Evolutionary conservation across 2,329 filamentous ascomycete genomes (phyloP).

Genomic region (Aureobasidium sp.): DNA sequence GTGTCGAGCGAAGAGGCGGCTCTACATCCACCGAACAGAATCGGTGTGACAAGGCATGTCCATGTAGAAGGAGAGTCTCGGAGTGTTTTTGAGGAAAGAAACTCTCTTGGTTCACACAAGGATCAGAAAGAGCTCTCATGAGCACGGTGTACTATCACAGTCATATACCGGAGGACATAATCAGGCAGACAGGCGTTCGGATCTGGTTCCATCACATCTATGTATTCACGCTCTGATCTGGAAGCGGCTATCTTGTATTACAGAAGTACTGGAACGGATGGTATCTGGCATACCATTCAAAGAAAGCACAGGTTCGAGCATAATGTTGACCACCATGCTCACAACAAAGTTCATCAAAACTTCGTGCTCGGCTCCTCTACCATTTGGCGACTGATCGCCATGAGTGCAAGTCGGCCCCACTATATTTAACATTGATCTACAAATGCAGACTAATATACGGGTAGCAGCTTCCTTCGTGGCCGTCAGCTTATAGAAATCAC

Average conservation of each 20-base stretch:
- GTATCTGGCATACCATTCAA: neutral
- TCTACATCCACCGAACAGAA: neutral
- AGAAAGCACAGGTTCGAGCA: neutral
- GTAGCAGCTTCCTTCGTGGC: neutral
- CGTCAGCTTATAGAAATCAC: too few relatives aligned
- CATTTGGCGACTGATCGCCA: neutral
- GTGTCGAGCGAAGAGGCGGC: neutral
- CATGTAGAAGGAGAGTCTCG: constrained; percentile 5
- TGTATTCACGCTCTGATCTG: neutral
- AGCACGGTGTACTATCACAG: neutral
- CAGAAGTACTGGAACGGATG: too few relatives aligned
- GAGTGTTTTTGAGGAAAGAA: neutral
- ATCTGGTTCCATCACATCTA: neutral
- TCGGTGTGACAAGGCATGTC: neutral
- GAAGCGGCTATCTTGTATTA: neutral
- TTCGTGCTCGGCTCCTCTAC: neutral
- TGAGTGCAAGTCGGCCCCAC: neutral
- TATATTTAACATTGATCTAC: neutral
- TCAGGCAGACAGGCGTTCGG: neutral
- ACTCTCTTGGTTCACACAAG: neutral
- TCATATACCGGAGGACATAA: neutral
- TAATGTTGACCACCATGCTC: neutral
- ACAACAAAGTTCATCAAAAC: neutral
- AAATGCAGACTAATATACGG: neutral
- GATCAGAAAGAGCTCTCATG: constrained; percentile 1